These are phyloP conservation scores for Porpolomopsis calyptriformis DNA, from an alignment of 768 basidiomycete genomes.

Conservation along the genomic window DNA sequence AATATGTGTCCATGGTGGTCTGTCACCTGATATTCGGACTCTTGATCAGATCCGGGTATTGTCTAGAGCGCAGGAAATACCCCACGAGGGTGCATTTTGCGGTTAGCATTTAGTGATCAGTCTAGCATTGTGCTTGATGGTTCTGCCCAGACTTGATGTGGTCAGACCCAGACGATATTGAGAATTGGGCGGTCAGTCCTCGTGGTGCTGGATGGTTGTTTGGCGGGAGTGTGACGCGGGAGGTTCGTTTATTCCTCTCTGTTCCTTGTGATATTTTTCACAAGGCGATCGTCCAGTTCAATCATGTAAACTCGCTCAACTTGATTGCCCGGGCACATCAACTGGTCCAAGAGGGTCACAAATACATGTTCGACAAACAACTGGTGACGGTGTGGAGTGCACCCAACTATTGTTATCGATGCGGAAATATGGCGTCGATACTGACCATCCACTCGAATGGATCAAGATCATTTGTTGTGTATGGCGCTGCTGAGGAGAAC, in stretches of 20 bases:
- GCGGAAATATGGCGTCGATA: slow-evolving; percentile 87
- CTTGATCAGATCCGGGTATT: slow-evolving; percentile 90
- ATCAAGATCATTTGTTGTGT: slow-evolving; percentile 65
- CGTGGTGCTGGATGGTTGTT: slow-evolving; percentile 96
- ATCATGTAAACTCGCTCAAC: slow-evolving; percentile 77
- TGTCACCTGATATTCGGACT: slow-evolving; percentile 92
- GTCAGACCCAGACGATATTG: slow-evolving; percentile 93
- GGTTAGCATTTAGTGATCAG: slow-evolving; percentile 33
- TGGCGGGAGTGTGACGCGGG: slow-evolving; percentile 73
- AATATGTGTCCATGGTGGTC: slow-evolving; percentile 90
- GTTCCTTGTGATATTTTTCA: not conserved
- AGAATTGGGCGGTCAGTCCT: slow-evolving; percentile 95
- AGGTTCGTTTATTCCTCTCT: slow-evolving; percentile 36
- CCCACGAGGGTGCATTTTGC: slow-evolving; percentile 98
- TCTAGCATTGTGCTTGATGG: not conserved
- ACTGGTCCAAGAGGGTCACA: slow-evolving; percentile 91
- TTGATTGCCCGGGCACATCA: slow-evolving; percentile 95
- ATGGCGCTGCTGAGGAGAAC: slow-evolving; percentile 83
- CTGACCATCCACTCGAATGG: slow-evolving; percentile 71
- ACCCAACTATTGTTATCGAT: slow-evolving; percentile 71
- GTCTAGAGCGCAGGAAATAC: slow-evolving; percentile 93
- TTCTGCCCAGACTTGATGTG: slow-evolving; percentile 59
- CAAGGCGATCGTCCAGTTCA: slow-evolving; percentile 49
- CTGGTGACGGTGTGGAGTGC: slow-evolving; percentile 93
- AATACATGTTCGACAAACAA: slow-evolving; percentile 91